Evolutionary conservation across 2,329 filamentous ascomycete species (phyloP), one percentile per base, ranked within the genome.

Genomic region (Beauveria bassiana): DNA sequence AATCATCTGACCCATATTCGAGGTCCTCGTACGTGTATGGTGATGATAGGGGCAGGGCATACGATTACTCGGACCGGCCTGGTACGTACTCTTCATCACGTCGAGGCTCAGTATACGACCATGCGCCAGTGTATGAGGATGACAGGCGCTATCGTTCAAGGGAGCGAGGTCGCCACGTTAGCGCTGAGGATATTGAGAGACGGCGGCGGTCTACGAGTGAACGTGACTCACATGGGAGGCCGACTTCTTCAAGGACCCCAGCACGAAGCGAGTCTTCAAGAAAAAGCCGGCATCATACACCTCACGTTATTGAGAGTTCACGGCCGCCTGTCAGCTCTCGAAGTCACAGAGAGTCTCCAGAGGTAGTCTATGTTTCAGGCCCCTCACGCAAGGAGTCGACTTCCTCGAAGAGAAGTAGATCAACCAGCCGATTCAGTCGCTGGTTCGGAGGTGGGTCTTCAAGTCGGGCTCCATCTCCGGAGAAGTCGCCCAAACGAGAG

Each of bases 271-370:
- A 69, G 18, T 68, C 69, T 3, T 69, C 71, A 45, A 71, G 68
- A 52, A 66, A 68, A 40, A 68, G 65, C 51, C 66, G 68, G 8
- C 68, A 65, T 9, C 63, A 64, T 47, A 65, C 68, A 2, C 54
- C 67, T 1, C 71, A 71, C 61, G 66, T 74, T 9, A 71, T 74
- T 59, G 72, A 72, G 49, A 67, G 68, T 49, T 72, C 73, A 47
- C 68, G 73, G 10, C 73, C 73, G 7, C 73, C 73, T 3, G 64
- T 74, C 5, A 65, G 72, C 7, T 72, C 72, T 7, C 68, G 70
- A n/a, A 40, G 28, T 26, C 43, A 50, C 18, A 38, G 57, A 31
- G 57, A 60, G 24, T 28, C 54, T 28, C 14, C 49, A 42, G 55
- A 62, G 20, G 49, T 45, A 20, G 55, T 53, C 28, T 59, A 62